Percentiles rank a stretch among this genome's conserved stretches.
phyloP scores from a whole-genome alignment of 768 basidiomycete species.

The Suillus ampliporus region DNA sequence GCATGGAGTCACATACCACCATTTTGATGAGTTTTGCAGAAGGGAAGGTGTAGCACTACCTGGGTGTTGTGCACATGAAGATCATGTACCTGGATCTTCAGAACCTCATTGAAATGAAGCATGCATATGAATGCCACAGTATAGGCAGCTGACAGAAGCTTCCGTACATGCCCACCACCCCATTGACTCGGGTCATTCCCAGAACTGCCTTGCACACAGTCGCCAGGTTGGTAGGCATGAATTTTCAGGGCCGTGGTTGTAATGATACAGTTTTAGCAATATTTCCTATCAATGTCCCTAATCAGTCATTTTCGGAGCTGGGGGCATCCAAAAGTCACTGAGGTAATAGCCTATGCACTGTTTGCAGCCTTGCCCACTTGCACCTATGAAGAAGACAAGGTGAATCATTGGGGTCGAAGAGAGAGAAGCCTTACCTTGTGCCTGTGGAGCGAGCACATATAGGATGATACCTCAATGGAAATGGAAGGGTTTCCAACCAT shows the following conservation, averaged over 20 bases:
- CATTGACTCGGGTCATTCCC: slow-evolving; percentile 25
- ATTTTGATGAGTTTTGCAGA: slow-evolving; percentile 35
- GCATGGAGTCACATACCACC: slow-evolving; percentile 34
- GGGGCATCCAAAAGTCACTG: slow-evolving; percentile 20
- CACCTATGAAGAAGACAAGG: slow-evolving; percentile 8
- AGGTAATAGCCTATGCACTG: slow-evolving; percentile 35
- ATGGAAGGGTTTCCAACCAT: slow-evolving; percentile 38
- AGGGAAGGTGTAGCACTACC: slow-evolving; percentile 29
- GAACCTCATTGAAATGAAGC: slow-evolving; percentile 40
- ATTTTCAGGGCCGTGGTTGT: slow-evolving; percentile 30
- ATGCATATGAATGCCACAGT: slow-evolving; percentile 41
- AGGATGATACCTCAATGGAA: slow-evolving; percentile 30
- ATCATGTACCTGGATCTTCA: slow-evolving; percentile 39
- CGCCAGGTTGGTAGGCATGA: slow-evolving; percentile 21
- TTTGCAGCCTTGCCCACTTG: slow-evolving; percentile 29
- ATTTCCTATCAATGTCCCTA: slow-evolving; percentile 26
- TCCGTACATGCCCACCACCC: slow-evolving; percentile 34
- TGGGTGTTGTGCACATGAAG: slow-evolving; percentile 17
- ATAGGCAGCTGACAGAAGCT: slow-evolving; percentile 39
- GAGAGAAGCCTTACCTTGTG: slow-evolving; percentile 30
- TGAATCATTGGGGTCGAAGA: slow-evolving; percentile 1
- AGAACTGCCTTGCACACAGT: too few species aligned
- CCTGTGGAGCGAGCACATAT: slow-evolving; percentile 34
- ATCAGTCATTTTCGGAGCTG: background rate
- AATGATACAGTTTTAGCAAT: slow-evolving; percentile 28